phyloP scores from a whole-genome alignment of 2,329 filamentous ascomycete genomes.

The Claviceps monticola region DNA sequence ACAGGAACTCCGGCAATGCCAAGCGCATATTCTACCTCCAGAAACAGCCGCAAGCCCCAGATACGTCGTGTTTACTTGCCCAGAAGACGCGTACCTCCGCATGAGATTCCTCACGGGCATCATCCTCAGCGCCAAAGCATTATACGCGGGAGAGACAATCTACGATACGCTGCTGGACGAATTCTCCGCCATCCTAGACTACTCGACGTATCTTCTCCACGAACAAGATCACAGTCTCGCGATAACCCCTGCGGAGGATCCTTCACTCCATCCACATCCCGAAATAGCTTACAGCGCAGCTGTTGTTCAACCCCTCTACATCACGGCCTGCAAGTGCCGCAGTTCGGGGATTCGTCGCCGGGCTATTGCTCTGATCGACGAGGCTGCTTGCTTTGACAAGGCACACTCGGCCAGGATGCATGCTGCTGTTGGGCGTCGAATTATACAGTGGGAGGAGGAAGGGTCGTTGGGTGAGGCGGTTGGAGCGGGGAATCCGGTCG shows the following conservation, averaged over 20 bases:
- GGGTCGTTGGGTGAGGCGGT: constrained; percentile 1
- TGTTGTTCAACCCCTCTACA: constrained; percentile 6
- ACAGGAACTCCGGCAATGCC: constrained; percentile 1
- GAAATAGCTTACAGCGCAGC: constrained; percentile 5
- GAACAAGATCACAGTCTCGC: neutral
- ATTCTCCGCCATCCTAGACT: constrained; percentile 7
- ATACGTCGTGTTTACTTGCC: constrained; percentile 1
- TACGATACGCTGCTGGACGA: constrained; percentile 5
- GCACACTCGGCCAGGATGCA: neutral
- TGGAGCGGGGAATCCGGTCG: neutral
- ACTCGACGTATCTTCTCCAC: neutral
- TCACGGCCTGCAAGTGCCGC: constrained; percentile 8
- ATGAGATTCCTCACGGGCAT: constrained; percentile 6
- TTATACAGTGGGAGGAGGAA: constrained; percentile 7
- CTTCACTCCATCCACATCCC: neutral
- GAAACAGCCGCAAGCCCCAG: neutral
- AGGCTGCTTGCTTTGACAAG: constrained; percentile 3
- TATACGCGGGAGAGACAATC: constrained; percentile 6
- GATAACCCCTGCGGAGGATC: neutral
- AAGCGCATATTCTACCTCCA: constrained; percentile 1
- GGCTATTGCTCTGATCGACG: constrained; percentile 5
- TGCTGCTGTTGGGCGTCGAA: neutral
- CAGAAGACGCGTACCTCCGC: constrained; percentile 5
- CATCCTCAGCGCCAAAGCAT: constrained; percentile 4
- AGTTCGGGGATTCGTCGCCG: constrained; percentile 6